Evolutionary conservation across 2,329 filamentous ascomycete species (phyloP), one percentile per base, ranked within the genome.

Genomic region (Orbilia oligospora): DNA sequence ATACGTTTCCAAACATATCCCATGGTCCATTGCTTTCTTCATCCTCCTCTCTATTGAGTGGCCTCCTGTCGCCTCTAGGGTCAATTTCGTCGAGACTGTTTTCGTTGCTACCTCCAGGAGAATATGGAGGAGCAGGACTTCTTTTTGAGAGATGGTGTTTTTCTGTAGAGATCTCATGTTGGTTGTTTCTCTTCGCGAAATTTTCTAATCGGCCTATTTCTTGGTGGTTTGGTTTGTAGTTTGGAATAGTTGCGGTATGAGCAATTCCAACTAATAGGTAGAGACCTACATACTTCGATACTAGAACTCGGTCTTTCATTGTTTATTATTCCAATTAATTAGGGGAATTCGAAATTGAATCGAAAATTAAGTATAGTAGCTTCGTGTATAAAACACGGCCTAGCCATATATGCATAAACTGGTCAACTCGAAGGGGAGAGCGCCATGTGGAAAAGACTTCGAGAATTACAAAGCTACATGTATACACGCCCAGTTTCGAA

Each of bases 1-100:
- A 61, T 5, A 44, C 5, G 10, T 61, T 61, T 10, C 36, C 33
- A 12, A 61, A 44, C 56, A 61, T 61, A 44, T 44, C 36, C 33
- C 33, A 61, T 9, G 56, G 56, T 5, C 56, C 56, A n/a, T 61
- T 44, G 6, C 56, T 61, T 24, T 9, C 12, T n/a, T 44, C 56
- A 27, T 61, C 56, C 5, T 61, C 36, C 1, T 61, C 56, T 9
- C 9, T 10, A 61, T 61, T 5, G 5, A 3, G 10, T 27, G 14
- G 5, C 9, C 36, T 44, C 10, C 56, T 61, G 8, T 61, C 33
- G 4, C 55, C 33, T n/a, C 36, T 18, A 44, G 36, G 24, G 12
- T 61, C 56, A 4, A 44, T 22, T 1, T 61, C 18, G 4, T 44
- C 56, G 6, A 61, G n/a, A 61, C 36, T 61, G 24, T 44, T 61